Evolutionary conservation across 805 yeast species (phyloP).

Genomic region (Nakazawaea anatomiae): DNA sequence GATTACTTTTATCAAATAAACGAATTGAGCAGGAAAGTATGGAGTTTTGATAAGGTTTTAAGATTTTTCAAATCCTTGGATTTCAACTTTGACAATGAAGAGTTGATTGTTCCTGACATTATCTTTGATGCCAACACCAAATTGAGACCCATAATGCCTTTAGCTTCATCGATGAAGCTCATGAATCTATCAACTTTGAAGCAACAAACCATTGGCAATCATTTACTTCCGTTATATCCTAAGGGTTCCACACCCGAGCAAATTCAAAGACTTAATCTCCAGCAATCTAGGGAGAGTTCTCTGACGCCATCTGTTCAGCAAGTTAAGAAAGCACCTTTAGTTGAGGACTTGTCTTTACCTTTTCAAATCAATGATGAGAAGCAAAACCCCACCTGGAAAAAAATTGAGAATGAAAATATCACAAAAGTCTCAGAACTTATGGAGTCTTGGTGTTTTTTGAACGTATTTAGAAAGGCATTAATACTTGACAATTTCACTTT

Average conservation of each 20-base stretch:
- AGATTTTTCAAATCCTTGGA: slow-evolving; percentile 47
- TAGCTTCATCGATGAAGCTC: not conserved
- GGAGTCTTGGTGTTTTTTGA: slow-evolving; percentile 72
- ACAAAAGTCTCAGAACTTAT: slow-evolving; percentile 37
- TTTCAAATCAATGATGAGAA: slow-evolving; percentile 15
- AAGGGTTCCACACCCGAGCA: slow-evolving; percentile 8
- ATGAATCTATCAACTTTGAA: not conserved
- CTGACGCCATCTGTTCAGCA: not conserved
- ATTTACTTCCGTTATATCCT: slow-evolving; percentile 6
- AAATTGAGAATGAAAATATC: slow-evolving; percentile 13
- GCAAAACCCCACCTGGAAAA: slow-evolving; percentile 20
- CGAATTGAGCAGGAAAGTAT: slow-evolving; percentile 43
- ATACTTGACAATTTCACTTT: slow-evolving; percentile 69
- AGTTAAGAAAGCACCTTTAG: slow-evolving; percentile 1
- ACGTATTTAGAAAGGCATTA: slow-evolving; percentile 60
- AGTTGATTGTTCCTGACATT: not conserved
- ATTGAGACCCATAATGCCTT: not conserved
- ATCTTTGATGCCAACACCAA: not conserved
- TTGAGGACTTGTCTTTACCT: slow-evolving; percentile 27
- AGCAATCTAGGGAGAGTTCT: not conserved
- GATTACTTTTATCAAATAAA: slow-evolving; percentile 44
- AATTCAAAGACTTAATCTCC: not conserved
- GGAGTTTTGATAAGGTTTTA: slow-evolving; percentile 55
- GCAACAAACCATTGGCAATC: slow-evolving; percentile 8
- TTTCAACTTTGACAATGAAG: slow-evolving; percentile 22